Evolutionary conservation across 2,329 filamentous ascomycete species (phyloP), one percentile per base, ranked within the genome.

Genomic region (Onygena corvina): DNA sequence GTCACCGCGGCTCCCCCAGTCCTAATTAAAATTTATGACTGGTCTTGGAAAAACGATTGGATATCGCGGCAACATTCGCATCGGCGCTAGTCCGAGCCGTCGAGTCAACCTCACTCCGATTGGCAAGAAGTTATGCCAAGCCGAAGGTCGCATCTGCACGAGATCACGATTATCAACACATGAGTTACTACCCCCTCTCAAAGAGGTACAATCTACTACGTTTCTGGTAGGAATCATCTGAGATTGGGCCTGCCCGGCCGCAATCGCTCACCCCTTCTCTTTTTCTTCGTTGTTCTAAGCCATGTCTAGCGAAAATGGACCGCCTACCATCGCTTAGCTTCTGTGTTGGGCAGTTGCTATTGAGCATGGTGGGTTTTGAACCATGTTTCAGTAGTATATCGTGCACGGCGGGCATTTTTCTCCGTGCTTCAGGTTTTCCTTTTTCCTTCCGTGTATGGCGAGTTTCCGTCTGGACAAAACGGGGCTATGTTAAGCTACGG

Each of bases 21-120:
- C 52, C 47, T 33, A 58, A 56, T 56, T 56, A 46, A 46, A 56
- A 58, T 58, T 54, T 53, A 53, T 52, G 56, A 58, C 53, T 49
- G 51, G 56, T 59, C 55, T 33, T 47, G 52, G 46, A 52, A 54
- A 60, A 67, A 59, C 58, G 63, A 59, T 67, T 67, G 67, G 65
- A 58, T 62, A 42, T 67, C 54, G 59, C 51, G 60, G 58, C 56
- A 56, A 61, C 61, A 61, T 67, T 57, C 29, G 18, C 58, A 62
- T 52, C 63, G 55, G 55, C 64, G 60, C 64, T 68, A 67, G 38
- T 34, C 4, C 16, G 7, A 21, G 34, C 38, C 36, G 47, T 42
- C 23, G n/a, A 11, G 18, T 5, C 27, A 27, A 21, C 30, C n/a
- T 42, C 14, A 14, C 42, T 35, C 30, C 48, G 20, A 36, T 46